phyloP scores from a whole-genome alignment of 2,329 filamentous ascomycete species.

The Paraconiothyrium sp. region DNA sequence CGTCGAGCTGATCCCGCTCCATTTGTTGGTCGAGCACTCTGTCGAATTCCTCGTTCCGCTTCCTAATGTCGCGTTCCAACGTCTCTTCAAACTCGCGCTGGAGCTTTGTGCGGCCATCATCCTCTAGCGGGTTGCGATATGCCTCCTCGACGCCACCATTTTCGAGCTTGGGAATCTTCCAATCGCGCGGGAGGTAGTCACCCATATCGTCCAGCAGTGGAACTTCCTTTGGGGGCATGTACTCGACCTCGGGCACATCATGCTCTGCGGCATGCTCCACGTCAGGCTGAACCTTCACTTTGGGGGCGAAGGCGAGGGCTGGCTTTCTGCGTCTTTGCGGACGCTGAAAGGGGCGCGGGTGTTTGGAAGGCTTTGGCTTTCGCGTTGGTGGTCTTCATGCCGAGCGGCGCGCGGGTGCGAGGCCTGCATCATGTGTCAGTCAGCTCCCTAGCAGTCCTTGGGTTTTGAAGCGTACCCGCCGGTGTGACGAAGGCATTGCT shows the following conservation, averaged over 20 bases:
- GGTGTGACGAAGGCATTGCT: slow-evolving; percentile 80
- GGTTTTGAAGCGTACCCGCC: slow-evolving; percentile 67
- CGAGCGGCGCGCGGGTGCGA: slow-evolving; percentile 80
- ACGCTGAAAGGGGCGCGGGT: slow-evolving; percentile 66
- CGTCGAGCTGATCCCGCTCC: slow-evolving; percentile 62
- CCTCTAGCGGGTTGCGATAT: slow-evolving; percentile 67
- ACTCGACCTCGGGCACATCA: slow-evolving; percentile 82
- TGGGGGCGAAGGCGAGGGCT: slow-evolving; percentile 64
- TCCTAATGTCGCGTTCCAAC: slow-evolving; percentile 56
- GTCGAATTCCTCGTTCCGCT: slow-evolving; percentile 73
- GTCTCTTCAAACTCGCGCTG: slow-evolving; percentile 66
- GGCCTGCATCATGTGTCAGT: slow-evolving; percentile 56
- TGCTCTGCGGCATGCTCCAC: slow-evolving; percentile 61
- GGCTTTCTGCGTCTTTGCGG: slow-evolving; percentile 72
- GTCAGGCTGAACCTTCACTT: slow-evolving; percentile 71
- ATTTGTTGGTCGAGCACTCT: slow-evolving; percentile 71
- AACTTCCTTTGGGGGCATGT: slow-evolving; percentile 77
- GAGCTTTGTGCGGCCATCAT: slow-evolving; percentile 70
- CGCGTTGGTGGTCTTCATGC: slow-evolving; percentile 95
- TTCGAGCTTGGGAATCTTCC: slow-evolving; percentile 61
- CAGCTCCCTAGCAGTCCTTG: slow-evolving; percentile 6
- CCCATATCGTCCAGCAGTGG: slow-evolving; percentile 75
- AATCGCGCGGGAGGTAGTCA: slow-evolving; percentile 65
- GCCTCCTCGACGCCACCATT: slow-evolving; percentile 61
- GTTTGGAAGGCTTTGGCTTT: slow-evolving; percentile 77